A percentile compares a stretch with the other conserved stretches of the same genome.
phyloP scores from a whole-genome alignment of 2,329 filamentous ascomycete species.

The Colletotrichum aenigma region DNA sequence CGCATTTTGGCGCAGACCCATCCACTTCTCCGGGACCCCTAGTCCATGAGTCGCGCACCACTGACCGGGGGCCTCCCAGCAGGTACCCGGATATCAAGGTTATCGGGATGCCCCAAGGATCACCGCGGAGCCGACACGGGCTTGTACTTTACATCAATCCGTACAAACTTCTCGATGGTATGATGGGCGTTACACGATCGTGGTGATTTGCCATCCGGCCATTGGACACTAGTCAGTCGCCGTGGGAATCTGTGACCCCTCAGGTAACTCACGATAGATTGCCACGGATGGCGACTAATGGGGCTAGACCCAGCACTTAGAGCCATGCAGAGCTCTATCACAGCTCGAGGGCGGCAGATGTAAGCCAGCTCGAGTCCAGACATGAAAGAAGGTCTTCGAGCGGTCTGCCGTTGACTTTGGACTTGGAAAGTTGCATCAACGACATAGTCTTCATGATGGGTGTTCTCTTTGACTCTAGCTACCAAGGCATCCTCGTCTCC shows the following conservation, averaged over 20 bases:
- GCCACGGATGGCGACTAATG: background rate
- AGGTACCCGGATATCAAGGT: constrained; percentile 9
- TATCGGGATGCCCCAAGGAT: constrained; percentile 14
- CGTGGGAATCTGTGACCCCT: background rate
- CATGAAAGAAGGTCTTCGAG: background rate
- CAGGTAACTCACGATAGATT: background rate
- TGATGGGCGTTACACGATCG: background rate
- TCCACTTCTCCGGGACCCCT: background rate
- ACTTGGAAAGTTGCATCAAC: background rate
- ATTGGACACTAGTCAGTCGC: constrained; percentile 9
- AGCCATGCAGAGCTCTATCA: background rate
- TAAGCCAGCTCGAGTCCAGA: background rate
- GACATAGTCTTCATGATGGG: background rate
- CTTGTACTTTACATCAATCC: background rate
- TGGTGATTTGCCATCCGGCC: background rate
- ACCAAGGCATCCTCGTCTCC: background rate
- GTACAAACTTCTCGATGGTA: background rate
- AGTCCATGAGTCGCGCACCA: background rate
- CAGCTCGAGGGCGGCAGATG: background rate
- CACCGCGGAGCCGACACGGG: background rate
- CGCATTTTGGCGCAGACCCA: constrained; percentile 2
- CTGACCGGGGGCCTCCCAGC: background rate
- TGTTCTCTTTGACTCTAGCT: background rate
- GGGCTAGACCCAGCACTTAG: background rate
- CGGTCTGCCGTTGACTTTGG: background rate